Evolutionary conservation across 768 basidiomycete genomes (phyloP), one percentile per base, ranked within the genome.

Genomic region (Lepiota venenata): DNA sequence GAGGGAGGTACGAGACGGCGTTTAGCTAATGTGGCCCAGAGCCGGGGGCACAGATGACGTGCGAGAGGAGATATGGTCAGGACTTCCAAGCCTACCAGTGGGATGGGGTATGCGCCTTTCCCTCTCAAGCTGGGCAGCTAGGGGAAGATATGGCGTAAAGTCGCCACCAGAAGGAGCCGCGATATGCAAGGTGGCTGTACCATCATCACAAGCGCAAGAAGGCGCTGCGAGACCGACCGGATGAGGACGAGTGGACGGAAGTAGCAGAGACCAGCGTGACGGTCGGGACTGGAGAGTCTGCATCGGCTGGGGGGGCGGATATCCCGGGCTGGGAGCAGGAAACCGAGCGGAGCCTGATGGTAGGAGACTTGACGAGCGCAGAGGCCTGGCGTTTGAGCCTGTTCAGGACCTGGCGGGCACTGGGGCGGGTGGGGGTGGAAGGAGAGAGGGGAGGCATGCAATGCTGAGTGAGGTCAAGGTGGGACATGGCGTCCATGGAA

Each of bases 371-470:
- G 16, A 58, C 57, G 18, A 58, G 37, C 5, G 57, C 57, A 25
- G 57, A 55, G 32, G 57, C 57, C 44, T 55, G 57, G n/a, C 47
- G 53, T 38, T 55, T 58, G 36, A 58, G 39, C 37, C 47, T 50
- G 16, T 46, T 38, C n/a, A 54, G n/a, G 22, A 54, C 52, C 52
- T 54, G 44, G 16, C 52, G 45, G 2, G 52, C 39, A 6, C 44
- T 36, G 20, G 52, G 52, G 20, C 45, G 52, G 47, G 52, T 6
- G 7, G 49, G 15, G 14, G 49, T 20, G 12, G 38, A 3, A 10
- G 52, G 35, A 27, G 52, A 38, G 9, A 18, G 35, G 16, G 38
- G 12, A 11, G 52, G 45, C 25, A 54, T 54, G 38, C 52, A 54
- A 8, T 44, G 29, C 5, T 47, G 44, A 7, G 37, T 27, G 37